phyloP scores from a whole-genome alignment of 108 stramenopile genomes.

The Nitzschia sp. region DNA sequence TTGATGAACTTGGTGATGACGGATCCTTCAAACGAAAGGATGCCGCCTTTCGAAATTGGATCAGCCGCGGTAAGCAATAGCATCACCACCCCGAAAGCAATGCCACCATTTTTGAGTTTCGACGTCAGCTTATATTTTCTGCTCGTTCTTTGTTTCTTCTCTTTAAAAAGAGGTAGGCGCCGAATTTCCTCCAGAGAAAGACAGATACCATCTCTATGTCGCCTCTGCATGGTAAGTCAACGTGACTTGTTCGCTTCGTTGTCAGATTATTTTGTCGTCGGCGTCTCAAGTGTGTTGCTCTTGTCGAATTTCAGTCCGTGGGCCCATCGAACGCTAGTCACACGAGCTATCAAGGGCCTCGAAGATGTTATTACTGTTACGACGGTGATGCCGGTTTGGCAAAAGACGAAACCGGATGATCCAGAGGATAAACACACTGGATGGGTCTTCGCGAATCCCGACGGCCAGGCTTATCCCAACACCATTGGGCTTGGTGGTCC shows the following conservation, averaged over 20 bases:
- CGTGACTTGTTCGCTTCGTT: not conserved
- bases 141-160: not conserved
- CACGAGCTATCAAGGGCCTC: constrained; percentile 80
- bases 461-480: constrained; percentile 19
- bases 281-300: not conserved
- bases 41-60: constrained; percentile 41
- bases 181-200: constrained; percentile 53
- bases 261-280: not conserved
- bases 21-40: constrained; percentile 50
- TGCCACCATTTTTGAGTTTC: not conserved
- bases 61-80: constrained; percentile 20
- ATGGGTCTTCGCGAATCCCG: constrained; percentile 70
- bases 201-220: constrained; percentile 67
- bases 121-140: not conserved
- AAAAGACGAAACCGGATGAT: constrained; percentile 70
- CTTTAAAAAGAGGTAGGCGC: constrained; percentile 28
- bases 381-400: constrained; percentile 69
- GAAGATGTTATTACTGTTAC: constrained; percentile 82
- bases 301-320: constrained; percentile 44
- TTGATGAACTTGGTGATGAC: constrained; percentile 32
- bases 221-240: constrained; percentile 51
- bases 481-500: constrained; percentile 32
- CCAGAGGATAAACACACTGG: constrained; percentile 74
- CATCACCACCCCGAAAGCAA: not conserved
- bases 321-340: constrained; percentile 72